Evolutionary conservation across 2,329 filamentous ascomycete genomes (phyloP).

Genomic region (Dactylellina leptospora): DNA sequence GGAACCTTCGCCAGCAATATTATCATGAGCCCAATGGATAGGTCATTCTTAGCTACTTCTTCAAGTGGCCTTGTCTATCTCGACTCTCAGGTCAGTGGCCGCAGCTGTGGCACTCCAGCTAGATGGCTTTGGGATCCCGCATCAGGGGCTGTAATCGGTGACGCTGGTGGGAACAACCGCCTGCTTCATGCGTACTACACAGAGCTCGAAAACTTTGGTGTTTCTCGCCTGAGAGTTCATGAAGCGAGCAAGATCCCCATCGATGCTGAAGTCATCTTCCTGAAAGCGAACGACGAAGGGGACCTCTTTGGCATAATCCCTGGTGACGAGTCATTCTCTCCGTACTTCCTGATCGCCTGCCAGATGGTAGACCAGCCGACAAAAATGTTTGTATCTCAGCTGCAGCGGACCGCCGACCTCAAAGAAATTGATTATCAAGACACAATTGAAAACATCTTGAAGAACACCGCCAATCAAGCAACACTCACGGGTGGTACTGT

Average conservation of each 20-base stretch:
- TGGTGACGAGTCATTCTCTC: slow-evolving; percentile 11
- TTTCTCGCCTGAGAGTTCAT: slow-evolving; percentile 16
- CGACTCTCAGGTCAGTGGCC: slow-evolving; percentile 5
- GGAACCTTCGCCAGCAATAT: slow-evolving; percentile 12
- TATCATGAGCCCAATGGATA: slow-evolving; percentile 18
- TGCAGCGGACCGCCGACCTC: slow-evolving; percentile 3
- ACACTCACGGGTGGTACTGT: slow-evolving; percentile 11
- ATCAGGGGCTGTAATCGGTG: slow-evolving; percentile 17
- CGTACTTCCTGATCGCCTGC: slow-evolving; percentile 21
- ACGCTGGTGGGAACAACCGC: slow-evolving; percentile 9
- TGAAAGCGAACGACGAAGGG: slow-evolving; percentile 5
- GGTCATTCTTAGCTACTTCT: slow-evolving; percentile 16
- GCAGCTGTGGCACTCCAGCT: slow-evolving; percentile 12
- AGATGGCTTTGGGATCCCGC: slow-evolving; percentile 19
- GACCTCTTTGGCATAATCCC: slow-evolving; percentile 25
- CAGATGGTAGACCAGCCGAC: slow-evolving; percentile 7
- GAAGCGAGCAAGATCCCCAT: slow-evolving; percentile 12
- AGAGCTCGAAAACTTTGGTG: slow-evolving; percentile 16
- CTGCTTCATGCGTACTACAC: slow-evolving; percentile 14
- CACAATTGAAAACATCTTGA: slow-evolving; percentile 6
- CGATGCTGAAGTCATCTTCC: slow-evolving; percentile 14
- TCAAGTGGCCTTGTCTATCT: slow-evolving; percentile 19
- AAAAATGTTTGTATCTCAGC: slow-evolving; percentile 11
- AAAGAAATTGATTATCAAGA: neutral
- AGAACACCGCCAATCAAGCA: slow-evolving; percentile 3